Base-by-base conservation (phyloP, 1,139 yeast genomes). In the Kodamaea ohmeri region DNA sequence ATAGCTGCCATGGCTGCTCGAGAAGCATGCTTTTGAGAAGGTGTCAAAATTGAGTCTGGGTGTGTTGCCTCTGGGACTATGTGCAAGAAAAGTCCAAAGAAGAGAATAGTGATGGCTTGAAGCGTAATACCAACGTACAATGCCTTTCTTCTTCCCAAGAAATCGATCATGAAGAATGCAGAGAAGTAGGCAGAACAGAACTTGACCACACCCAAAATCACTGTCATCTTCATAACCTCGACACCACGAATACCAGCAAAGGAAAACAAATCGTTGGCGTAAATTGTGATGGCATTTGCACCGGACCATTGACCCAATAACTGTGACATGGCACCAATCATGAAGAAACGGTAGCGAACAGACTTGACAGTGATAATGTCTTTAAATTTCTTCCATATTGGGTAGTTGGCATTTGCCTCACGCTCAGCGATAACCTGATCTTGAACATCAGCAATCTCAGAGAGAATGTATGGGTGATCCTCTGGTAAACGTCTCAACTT, bases 261-360 rank as follows among this genome's bases (percentile, higher is more conserved):
- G 19, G 67, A 64, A 51, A 79, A 78, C 42, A 79, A 65, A 45
- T 75, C 77, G 18, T 78, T 72, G 17, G 84, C 78, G 21, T 54
- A 54, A 26, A 54, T 51, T 11, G 58, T 53, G 27, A 54, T 42
- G 2, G 83, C 78, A 46, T 77, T 78, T 17, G 83, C 80, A 35
- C 85, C 85, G 38, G 78, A 64, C 76, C 82, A 76, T 58, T 79
- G 84, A 36, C 80, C 78, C 38, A 79, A 61, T 32, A 79, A 41
- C 49, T 78, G 80, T 6, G 76, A 63, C 41, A 62, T 54, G 27
- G 68, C 53, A 25, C 77, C 67, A 29, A 73, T 58, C 34, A 51
- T 49, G 25, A 74, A 55, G 52, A 80, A 70, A 50, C 77, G 62
- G 50, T 73, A 69, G 41, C 68, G 60, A 42, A 65, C 60, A 32